Conservation (phyloP, 2,329 filamentous ascomycete genomes). For the Pestalotiopsis sp. region DNA sequence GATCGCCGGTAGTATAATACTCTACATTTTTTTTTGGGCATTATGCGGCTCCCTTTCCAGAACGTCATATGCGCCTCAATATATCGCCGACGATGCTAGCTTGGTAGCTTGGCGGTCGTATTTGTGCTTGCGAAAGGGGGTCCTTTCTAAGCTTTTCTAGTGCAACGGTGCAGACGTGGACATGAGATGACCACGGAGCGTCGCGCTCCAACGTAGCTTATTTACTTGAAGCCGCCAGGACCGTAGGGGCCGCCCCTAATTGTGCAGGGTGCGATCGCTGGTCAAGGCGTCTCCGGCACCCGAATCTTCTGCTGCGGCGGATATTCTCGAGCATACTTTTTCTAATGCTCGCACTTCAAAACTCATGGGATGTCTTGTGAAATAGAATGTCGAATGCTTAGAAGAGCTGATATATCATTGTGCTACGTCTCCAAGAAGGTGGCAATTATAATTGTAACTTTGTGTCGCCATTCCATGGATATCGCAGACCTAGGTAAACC, state of each 20-base stretch:
- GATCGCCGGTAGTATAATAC: background rate
- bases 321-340: background rate
- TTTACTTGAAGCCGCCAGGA: constrained; percentile 9
- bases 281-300: background rate
- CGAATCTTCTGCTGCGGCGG: background rate
- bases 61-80: background rate
- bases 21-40: background rate
- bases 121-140: background rate
- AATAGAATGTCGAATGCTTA: background rate
- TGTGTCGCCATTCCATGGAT: background rate
- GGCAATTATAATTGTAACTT: background rate
- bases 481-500: background rate
- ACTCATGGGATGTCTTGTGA: no score
- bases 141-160: background rate
- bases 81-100: constrained; percentile 2
- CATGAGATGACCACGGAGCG: constrained; percentile 4
- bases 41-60: background rate
- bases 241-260: background rate
- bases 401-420: background rate
- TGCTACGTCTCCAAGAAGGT: no score
- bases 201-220: background rate
- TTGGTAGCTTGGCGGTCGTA: background rate
- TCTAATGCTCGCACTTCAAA: no score
- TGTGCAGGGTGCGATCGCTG: background rate
- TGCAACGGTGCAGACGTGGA: background rate